Base-by-base conservation (phyloP, 208 protist species). In the Porcisia deanei region DNA sequence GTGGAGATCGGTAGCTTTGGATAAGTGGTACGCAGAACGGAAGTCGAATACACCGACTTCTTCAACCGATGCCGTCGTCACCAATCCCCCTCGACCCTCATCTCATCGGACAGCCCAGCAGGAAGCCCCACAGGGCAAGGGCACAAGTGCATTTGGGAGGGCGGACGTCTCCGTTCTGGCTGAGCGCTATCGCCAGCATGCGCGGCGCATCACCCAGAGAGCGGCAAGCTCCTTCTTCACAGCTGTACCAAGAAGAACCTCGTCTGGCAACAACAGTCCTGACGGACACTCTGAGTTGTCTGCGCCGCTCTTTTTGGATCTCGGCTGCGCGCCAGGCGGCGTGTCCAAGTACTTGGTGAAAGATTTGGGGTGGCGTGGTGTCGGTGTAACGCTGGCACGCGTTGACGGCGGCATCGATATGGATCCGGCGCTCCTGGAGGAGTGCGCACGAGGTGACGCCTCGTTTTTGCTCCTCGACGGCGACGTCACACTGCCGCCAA, bases 271-370 rank as follows among this genome's bases (percentile, higher is more conserved):
- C 41, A 67, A 43, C 41, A 25, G 14, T 8, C 39, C 63, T 52
- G 63, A n/a, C 14, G 41, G 0, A 25, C 7, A 22, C 7, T 10
- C 55, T 8, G 47, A 59, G 7, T 16, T 57, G 25, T 58, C 39
- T 52, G 9, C 75, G 9, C 78, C 73, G 59, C 82, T 82, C 5
- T 96, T 96, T 73, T 76, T 96, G 39, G 91, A 96, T 57, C 71
- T 96, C 52, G 91, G 91, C 22, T 88, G 81, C 60, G 89, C 91
- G 1, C 91, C 91, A 0, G 91, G 91, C 14, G 91, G 91, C 0
- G 85, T 96, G 30, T 90, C 89, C 16, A 90, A 88, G 73, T 94
- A 82, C 75, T 82, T 96, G 4, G 65, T 85, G 6, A 75, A 85
- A 5, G 72, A 91, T 43, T 73, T 93, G n/a, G 58, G 68, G 16